phyloP scores from a whole-genome alignment of 2,329 filamentous ascomycete genomes.

The Whalleya microplaca region DNA sequence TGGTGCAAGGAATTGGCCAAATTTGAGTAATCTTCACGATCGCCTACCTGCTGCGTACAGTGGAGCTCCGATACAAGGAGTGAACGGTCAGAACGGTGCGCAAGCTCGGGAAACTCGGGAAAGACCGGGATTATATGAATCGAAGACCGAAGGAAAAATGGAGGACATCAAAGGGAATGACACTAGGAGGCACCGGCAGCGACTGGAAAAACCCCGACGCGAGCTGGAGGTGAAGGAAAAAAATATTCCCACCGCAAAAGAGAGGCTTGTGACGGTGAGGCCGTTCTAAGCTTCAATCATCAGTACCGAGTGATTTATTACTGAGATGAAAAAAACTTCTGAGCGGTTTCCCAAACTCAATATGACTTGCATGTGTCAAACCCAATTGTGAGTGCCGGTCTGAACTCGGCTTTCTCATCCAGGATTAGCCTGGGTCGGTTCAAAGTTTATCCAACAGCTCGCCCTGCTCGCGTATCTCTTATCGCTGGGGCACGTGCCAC shows the following conservation, averaged over 20 bases:
- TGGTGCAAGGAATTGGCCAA: slow-evolving; percentile 22
- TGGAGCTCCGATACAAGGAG: slow-evolving; percentile 33
- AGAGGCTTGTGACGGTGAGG: neutral
- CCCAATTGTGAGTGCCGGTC: slow-evolving; percentile 6
- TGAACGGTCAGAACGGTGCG: slow-evolving; percentile 20
- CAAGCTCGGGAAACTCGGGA: slow-evolving; percentile 17
- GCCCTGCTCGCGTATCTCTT: slow-evolving; percentile 12
- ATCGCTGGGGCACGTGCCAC: neutral
- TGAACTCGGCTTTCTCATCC: slow-evolving; percentile 8
- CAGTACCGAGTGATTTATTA: neutral
- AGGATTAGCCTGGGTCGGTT: slow-evolving; percentile 1
- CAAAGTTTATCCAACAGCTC: slow-evolving; percentile 19
- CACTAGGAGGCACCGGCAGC: slow-evolving; percentile 8
- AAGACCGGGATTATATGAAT: slow-evolving; percentile 18
- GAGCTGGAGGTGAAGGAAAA: neutral
- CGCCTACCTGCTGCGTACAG: slow-evolving; percentile 9
- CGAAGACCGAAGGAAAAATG: slow-evolving; percentile 15
- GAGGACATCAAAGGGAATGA: slow-evolving; percentile 11
- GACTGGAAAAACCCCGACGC: neutral
- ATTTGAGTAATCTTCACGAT: slow-evolving; percentile 25
- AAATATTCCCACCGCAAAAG: neutral
- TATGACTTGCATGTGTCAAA: neutral
- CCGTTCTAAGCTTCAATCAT: neutral
- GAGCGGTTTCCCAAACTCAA: neutral
- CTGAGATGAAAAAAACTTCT: too few relatives aligned